Evolutionary conservation across 805 yeast species (phyloP).

Genomic region (Kodamaea kaohsiungensis): DNA sequence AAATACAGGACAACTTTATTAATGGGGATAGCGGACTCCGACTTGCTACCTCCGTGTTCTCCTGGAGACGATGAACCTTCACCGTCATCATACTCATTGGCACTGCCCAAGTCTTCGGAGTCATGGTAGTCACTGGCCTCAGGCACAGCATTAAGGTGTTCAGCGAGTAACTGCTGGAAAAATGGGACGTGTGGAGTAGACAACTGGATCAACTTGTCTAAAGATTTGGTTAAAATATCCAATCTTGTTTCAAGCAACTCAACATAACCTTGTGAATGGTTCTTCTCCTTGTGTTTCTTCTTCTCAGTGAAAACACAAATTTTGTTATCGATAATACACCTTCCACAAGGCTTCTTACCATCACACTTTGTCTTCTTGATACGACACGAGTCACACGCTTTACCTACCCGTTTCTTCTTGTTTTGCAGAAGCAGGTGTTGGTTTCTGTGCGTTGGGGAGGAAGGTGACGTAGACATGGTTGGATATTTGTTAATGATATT

Average conservation of each 20-base stretch:
- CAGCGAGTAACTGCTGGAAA: conserved; percentile 9
- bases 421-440: conserved; percentile 7
- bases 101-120: not conserved
- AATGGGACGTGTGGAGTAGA: conserved; percentile 25
- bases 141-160: conserved; percentile 6
- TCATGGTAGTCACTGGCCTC: conserved; percentile 5
- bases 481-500: conserved; percentile 4
- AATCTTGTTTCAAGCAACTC: conserved; percentile 62
- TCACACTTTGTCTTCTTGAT: conserved; percentile 65
- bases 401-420: conserved; percentile 58
- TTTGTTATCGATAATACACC: conserved; percentile 56
- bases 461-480: not conserved
- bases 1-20: conserved; percentile 49
- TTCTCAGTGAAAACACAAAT: conserved; percentile 61
- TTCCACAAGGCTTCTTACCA: conserved; percentile 60
- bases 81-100: conserved; percentile 5
- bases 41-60: not conserved
- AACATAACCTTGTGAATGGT: conserved; percentile 60
- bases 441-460: not conserved
- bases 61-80: not conserved
- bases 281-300: conserved; percentile 53
- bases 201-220: conserved; percentile 41
- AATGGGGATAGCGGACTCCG: conserved; percentile 35
- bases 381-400: conserved; percentile 65
- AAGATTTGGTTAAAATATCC: conserved; percentile 50